Conservation (phyloP, 129 eudicot genomes). For the Ambrosia trifida region DNA sequence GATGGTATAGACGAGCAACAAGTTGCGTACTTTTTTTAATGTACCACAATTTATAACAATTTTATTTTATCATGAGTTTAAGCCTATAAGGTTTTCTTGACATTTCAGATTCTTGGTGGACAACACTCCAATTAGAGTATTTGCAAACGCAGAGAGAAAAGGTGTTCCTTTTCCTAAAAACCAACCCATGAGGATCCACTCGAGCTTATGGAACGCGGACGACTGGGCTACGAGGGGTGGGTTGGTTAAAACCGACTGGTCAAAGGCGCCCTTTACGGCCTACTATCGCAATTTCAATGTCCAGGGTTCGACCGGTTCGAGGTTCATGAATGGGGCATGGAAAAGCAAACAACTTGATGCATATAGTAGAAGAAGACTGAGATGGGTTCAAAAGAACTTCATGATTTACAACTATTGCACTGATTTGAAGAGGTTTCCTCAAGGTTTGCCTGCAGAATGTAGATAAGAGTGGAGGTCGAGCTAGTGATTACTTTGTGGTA, state of each 20-base stretch:
- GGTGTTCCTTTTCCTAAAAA: conserved; percentile 76
- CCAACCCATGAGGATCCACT: conserved; percentile 79
- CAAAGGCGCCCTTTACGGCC: conserved; percentile 82
- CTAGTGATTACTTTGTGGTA: background rate
- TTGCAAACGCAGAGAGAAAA: conserved; percentile 49
- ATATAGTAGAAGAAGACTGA: conserved; percentile 57
- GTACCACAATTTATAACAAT: background rate
- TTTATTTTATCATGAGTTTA: background rate
- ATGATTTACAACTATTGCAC: conserved; percentile 78
- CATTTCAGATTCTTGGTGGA: conserved; percentile 72
- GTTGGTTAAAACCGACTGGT: conserved; percentile 73
- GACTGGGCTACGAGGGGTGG: conserved; percentile 96
- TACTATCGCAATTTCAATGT: conserved; percentile 68
- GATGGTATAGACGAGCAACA: too few species aligned
- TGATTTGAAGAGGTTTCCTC: conserved; percentile 60
- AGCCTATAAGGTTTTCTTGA: background rate
- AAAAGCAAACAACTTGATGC: conserved; percentile 65
- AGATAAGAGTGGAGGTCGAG: conserved; percentile 21
- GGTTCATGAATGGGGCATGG: conserved; percentile 48
- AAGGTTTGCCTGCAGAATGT: conserved; percentile 67
- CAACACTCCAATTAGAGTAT: conserved; percentile 70
- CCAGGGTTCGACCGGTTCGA: conserved; percentile 34
- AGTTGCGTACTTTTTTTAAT: too few species aligned
- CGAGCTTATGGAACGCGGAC: conserved; percentile 84
- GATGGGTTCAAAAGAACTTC: conserved; percentile 81